These are phyloP conservation scores for Cercophora samala DNA, from an alignment of 495 filamentous ascomycete genomes.

Conservation along the genomic window DNA sequence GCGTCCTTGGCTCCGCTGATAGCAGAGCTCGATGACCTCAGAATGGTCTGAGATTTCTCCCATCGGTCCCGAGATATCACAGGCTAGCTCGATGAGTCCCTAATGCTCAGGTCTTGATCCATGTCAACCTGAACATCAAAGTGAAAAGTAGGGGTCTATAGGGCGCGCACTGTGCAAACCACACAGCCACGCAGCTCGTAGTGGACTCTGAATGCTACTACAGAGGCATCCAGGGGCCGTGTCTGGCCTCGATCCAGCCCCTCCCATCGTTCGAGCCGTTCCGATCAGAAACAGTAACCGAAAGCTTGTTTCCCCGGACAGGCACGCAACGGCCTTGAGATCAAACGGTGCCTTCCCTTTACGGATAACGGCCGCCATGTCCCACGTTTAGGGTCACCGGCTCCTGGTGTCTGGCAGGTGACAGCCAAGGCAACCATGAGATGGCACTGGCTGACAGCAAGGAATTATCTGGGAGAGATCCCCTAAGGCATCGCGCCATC, in stretches of 20 bases:
- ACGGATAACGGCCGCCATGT: neutral
- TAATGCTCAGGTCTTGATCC: neutral
- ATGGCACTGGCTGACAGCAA: neutral
- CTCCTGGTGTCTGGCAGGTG: neutral
- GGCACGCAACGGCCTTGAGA: neutral
- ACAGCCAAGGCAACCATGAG: neutral
- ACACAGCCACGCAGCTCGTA: neutral
- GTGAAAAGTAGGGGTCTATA: neutral
- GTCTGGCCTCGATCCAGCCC: neutral
- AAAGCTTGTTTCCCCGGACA: neutral
- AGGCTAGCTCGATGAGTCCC: neutral
- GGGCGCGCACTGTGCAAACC: neutral
- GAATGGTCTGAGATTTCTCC: neutral
- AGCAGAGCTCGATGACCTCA: neutral
- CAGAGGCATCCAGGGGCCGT: neutral
- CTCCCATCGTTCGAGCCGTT: neutral
- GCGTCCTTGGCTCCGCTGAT: neutral
- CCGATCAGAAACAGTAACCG: neutral
- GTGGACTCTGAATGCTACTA: neutral
- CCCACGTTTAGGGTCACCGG: neutral
- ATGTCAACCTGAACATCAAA: neutral
- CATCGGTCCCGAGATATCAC: neutral
- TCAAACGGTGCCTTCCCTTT: neutral
- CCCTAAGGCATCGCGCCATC: neutral
- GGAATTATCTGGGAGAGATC: neutral